Base-by-base conservation (phyloP, 345 rosid species). In the Capsella bursapastoris region DNA sequence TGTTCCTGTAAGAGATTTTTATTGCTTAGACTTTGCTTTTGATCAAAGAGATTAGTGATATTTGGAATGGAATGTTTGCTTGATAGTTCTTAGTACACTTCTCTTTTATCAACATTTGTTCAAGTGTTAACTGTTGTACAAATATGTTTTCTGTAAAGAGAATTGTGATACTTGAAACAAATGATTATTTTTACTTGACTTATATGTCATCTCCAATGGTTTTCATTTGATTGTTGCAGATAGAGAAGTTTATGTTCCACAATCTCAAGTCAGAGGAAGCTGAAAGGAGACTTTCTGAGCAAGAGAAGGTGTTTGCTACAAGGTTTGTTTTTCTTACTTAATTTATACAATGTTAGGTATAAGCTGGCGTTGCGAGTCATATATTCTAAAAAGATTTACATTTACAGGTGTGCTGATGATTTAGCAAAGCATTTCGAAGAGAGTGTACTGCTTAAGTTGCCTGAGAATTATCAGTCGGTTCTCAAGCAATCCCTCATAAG, bases 401-500 rank as follows among this genome's bases (percentile, higher is more conserved):
- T 38, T 10, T 2, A 47, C 68, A 94, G 98, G 76, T 88, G 85
- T 71, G 77, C 84, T 10, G 79, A 77, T 70, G 87, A 83, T 65
- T 79, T 90, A 31, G 86, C 82, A 66, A 87, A 82, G 60, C 92
- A 86, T 82, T 84, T 90, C 28, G 84, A 87, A 56, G 93, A 87
- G 67, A 86, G 83, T 63, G 91, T 88, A 52, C 83, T 90, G 13
- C 81, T 87, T 7, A 89, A 86, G 75, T 80, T 95, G 79, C 92
- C 97, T 1, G 93, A 87, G 45, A 86, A 86, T 66, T 95, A 95
- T 75, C 97, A 77, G 50, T 89, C 92, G 3, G 76, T 76, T 48
- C 80, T 87, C n/a, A 89, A 83, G 78, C 96, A 95, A 66, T 95
- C 97, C 4, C 60, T 86, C 22, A 88, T 91, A 59, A 88, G 90